A percentile compares a stretch with the other conserved stretches of the same genome.
These are phyloP conservation scores for Trichoderma arundinaceum DNA, from an alignment of 2,329 filamentous ascomycete species.

Conservation along the genomic window DNA sequence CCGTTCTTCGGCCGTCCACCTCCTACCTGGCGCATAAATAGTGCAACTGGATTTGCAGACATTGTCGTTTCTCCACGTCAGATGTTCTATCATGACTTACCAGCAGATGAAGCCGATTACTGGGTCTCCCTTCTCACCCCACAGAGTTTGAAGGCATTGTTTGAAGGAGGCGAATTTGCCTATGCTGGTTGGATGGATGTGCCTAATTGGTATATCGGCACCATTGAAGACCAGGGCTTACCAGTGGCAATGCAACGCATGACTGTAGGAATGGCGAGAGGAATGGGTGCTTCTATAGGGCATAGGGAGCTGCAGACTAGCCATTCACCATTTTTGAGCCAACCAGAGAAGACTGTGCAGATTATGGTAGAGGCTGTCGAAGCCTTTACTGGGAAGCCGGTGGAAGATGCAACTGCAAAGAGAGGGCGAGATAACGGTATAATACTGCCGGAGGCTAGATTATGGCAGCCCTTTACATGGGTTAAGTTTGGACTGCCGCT, in stretches of 20 bases:
- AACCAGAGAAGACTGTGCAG: constrained; percentile 6
- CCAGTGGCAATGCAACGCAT: constrained; percentile 6
- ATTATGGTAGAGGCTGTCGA: constrained; percentile 14
- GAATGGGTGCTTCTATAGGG: constrained; percentile 10
- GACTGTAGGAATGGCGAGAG: constrained; percentile 19
- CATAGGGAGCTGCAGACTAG: constrained; percentile 18
- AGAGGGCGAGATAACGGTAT: not conserved
- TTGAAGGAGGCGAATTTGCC: constrained; percentile 1
- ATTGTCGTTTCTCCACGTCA: not conserved
- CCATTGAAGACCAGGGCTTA: constrained; percentile 6
- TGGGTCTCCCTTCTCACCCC: constrained; percentile 2
- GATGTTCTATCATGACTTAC: constrained; percentile 11
- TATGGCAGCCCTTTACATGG: constrained; percentile 14
- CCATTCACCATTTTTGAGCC: constrained; percentile 14
- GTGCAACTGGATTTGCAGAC: constrained; percentile 12
- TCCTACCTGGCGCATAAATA: not conserved
- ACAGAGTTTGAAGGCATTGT: constrained; percentile 13
- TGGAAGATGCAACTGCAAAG: not conserved
- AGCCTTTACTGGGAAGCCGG: constrained; percentile 1
- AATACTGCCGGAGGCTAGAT: not conserved
- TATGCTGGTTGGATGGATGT: constrained; percentile 21
- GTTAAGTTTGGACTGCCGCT: constrained; percentile 13
- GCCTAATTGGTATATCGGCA: constrained; percentile 9
- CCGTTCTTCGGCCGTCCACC: constrained; percentile 9
- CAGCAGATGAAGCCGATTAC: constrained; percentile 16